Evolutionary conservation across 2,329 filamentous ascomycete genomes (phyloP), one percentile per base, ranked within the genome.

Genomic region (Paecilomyces niveus): DNA sequence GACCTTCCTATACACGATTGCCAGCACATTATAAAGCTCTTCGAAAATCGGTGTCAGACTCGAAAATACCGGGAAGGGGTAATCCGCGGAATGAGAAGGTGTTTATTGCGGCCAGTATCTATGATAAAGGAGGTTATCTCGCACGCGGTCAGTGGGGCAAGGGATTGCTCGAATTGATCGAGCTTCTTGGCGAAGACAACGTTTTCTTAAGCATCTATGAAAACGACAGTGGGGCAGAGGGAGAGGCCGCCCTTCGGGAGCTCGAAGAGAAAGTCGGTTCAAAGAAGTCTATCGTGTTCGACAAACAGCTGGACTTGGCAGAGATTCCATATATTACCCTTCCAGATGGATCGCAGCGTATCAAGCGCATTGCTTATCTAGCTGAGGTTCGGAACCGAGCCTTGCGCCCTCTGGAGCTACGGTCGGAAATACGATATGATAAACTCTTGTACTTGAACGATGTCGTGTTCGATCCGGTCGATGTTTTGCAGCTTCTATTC

Each of bases 181-280:
- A 88, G 54, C 69, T 89, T 31, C 76, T 92, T 39, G 89, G 89
- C 0, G 79, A 81, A 13, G 76, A 87, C 35, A 88, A 90, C 65
- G 84, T 88, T 1, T 89, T 85, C 67, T 72, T 92, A 57, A 89
- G 86, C 70, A 83, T 92, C 32, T 91, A 90, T 70, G 88, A 89
- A 68, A 88, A 89, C 65, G 84, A 89, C 67, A 83, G 86, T 32
- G 85, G 86, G 1, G 73, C 78, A 1, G 73, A 77, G 31, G 85
- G 84, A 15, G 78, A 77, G 58, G 70, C 74, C 33, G 85, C 86
- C 0, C 74, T 91, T 57, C 66, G 62, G 15, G 70, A 75, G 2
- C 79, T 90, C 53, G 78, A 80, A 57, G 67, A 72, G n/a, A 77
- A 76, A 57, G 72, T 83, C 15, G 69, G 73, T 22, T 80, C 81